Percentiles rank a stretch among this genome's conserved stretches.
Conservation (phyloP, 2,329 filamentous ascomycete species). For the Penicillium sp. region DNA sequence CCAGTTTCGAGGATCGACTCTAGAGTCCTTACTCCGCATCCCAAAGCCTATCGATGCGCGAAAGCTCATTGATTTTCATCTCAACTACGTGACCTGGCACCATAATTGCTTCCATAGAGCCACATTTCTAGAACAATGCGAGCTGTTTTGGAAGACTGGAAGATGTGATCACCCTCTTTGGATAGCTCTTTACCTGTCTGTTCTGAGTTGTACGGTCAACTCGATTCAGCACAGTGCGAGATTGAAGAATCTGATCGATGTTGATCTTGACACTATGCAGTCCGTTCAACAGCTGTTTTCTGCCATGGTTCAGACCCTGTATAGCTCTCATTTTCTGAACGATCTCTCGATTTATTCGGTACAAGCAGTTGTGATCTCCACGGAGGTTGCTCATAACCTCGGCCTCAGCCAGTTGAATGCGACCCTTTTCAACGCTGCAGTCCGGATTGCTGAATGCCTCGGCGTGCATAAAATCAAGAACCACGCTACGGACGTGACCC, state of each 20-base stretch:
- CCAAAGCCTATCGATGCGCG: slow-evolving; percentile 15
- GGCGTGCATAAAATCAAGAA: slow-evolving; percentile 29
- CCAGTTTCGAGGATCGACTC: slow-evolving; percentile 10
- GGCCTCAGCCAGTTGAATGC: slow-evolving; percentile 38
- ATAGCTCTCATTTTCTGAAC: slow-evolving; percentile 34
- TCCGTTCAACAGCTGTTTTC: slow-evolving; percentile 28
- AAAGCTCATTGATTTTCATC: slow-evolving; percentile 25
- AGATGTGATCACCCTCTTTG: slow-evolving; percentile 26
- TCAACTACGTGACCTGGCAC: slow-evolving; percentile 25
- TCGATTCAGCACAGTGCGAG: slow-evolving; percentile 27
- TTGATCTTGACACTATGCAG: slow-evolving; percentile 25
- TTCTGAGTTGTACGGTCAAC: slow-evolving; percentile 25
- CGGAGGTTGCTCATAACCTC: slow-evolving; percentile 39
- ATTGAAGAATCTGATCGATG: slow-evolving; percentile 13
- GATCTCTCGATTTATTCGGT: slow-evolving; percentile 31
- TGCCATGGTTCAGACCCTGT: slow-evolving; percentile 35
- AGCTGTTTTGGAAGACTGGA: slow-evolving; percentile 25
- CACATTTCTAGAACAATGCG: slow-evolving; percentile 28
- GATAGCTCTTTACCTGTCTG: slow-evolving; percentile 25
- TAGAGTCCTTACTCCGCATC: slow-evolving; percentile 10
- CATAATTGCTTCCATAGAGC: slow-evolving; percentile 26
- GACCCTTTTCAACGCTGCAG: slow-evolving; percentile 35
- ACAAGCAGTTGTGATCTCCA: slow-evolving; percentile 41
- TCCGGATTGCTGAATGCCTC: slow-evolving; percentile 37
- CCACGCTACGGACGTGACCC: slow-evolving; percentile 4